Evolutionary conservation across 1,284 basidiomycete species (phyloP), one percentile per base, ranked within the genome.

Genomic region (Cystobasidium sp.): DNA sequence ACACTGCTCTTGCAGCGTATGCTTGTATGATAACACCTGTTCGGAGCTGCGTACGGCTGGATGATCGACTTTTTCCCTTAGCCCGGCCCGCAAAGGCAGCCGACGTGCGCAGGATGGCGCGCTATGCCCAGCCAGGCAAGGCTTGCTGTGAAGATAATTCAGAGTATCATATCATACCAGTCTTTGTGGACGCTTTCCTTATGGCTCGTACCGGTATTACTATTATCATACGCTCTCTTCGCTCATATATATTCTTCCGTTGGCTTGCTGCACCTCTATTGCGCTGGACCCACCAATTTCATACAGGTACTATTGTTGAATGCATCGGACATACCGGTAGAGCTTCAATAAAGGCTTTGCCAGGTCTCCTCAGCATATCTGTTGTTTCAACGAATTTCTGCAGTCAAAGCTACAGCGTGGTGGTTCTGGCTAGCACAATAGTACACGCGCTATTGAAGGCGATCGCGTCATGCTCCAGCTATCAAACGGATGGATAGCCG

Each of bases 121-220:
- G 39, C 56, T 59, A 59, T 18, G 56, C 56, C 56, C 16, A 59
- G 56, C 37, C 37, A 59, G 56, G 56, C 56, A 41, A n/a, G 56
- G 31, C 31, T 31, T 31, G 31, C 31, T 31, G 31, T 31, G 31
- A 31, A 31, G 31, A 31, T 5, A 31, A 2, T 31, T 31, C 31
- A 2, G 31, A 31, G 31, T 31, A 31, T 31, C 20, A 51, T 31
- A 31, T 31, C 20, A 51, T 6, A 51, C 47, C 16, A 16, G 47
- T 20, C 16, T 16, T 16, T 14, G 20, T 20, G 6, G 20, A 51
- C 3, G 20, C 20, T 51, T 20, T 3, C 6, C 14, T 51, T 51
- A 51, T 16, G 14, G 47, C 47, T 16, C 47, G 47, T 16, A 3
- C 14, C 14, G 14, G 47, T 20, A 51, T 51, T 51, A 20, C 47